A percentile compares a stretch with the other conserved stretches of the same genome.
These are phyloP conservation scores for Trifolium fragiferum DNA, from an alignment of 306 rosid species.

Conservation along the genomic window DNA sequence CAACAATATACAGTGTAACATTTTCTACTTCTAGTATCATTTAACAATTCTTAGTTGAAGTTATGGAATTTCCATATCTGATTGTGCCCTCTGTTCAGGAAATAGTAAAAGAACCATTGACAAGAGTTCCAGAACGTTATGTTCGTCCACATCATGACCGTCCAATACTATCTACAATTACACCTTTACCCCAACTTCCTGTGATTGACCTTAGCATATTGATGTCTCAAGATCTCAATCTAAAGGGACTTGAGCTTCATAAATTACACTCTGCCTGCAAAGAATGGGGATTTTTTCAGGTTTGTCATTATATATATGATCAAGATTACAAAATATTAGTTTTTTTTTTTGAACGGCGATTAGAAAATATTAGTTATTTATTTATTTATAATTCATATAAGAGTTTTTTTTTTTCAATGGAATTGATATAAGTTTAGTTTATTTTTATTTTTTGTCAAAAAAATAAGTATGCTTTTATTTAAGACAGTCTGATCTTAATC, in stretches of 20 bases:
- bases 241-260: slow-evolving; percentile 39
- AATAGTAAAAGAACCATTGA: neutral
- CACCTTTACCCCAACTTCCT: slow-evolving; percentile 44
- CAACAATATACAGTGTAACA: neutral
- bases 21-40: neutral
- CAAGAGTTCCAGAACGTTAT: slow-evolving; percentile 29
- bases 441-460: too few species aligned
- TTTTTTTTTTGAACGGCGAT: too few species aligned
- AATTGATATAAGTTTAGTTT: too few species aligned
- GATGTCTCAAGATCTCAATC: slow-evolving; percentile 25
- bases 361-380: too few species aligned
- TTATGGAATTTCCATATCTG: neutral
- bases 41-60: neutral
- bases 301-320: too few species aligned
- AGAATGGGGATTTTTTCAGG: slow-evolving; percentile 66
- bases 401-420: too few species aligned
- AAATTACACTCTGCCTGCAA: slow-evolving; percentile 51
- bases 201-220: slow-evolving; percentile 48
- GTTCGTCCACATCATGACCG: slow-evolving; percentile 20
- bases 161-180: slow-evolving; percentile 9
- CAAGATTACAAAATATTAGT: too few species aligned
- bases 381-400: too few species aligned
- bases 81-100: slow-evolving; percentile 34
- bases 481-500: too few species aligned
- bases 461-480: too few species aligned